Conservation (phyloP, 140 eudicot genomes). For the Erigeron philadelphicus region DNA sequence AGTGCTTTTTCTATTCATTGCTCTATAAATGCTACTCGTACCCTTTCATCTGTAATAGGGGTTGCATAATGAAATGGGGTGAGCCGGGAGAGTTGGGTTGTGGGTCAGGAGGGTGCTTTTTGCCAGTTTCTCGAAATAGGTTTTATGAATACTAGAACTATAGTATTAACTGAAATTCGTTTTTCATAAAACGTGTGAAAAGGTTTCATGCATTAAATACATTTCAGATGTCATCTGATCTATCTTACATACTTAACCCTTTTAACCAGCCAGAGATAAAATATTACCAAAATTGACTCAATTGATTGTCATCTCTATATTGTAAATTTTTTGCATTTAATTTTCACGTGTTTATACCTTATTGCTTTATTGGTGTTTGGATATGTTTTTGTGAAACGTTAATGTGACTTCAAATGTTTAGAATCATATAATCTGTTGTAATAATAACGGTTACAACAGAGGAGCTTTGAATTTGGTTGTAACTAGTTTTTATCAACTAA, state of each 20-base stretch:
- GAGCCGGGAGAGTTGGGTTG: background rate
- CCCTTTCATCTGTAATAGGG: background rate
- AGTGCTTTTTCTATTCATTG: background rate
- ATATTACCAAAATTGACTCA: too few species aligned
- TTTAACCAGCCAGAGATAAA: background rate
- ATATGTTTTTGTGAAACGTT: too few species aligned
- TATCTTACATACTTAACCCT: background rate
- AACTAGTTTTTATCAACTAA: too few species aligned
- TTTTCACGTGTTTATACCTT: too few species aligned
- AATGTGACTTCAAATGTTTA: too few species aligned
- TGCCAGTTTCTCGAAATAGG: background rate
- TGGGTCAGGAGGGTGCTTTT: background rate
- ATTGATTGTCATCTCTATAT: too few species aligned
- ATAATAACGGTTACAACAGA: too few species aligned
- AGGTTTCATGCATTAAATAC: background rate
- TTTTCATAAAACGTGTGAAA: background rate
- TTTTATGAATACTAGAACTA: background rate
- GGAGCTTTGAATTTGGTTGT: too few species aligned
- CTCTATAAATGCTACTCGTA: background rate
- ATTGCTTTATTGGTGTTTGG: too few species aligned
- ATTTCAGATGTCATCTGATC: background rate
- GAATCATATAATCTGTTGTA: too few species aligned
- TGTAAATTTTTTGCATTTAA: too few species aligned
- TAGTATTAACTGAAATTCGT: background rate
- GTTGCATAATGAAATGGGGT: background rate